Percentiles rank a stretch among this genome's conserved stretches.
phyloP scores from a whole-genome alignment of 164 flowering plant species.

The Nelumbo lutea region DNA sequence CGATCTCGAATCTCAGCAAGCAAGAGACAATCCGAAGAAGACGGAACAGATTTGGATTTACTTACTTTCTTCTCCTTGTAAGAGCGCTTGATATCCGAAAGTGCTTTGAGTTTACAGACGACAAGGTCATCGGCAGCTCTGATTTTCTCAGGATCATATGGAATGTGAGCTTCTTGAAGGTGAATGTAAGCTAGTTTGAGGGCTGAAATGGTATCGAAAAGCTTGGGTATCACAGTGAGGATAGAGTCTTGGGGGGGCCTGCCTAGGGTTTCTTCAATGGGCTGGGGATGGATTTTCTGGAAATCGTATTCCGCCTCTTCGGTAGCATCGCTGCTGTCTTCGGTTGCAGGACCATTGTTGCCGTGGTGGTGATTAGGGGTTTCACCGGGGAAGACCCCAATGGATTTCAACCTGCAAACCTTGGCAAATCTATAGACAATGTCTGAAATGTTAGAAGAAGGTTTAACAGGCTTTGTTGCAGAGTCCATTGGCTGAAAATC shows the following conservation, averaged over 20 bases:
- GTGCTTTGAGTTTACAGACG: conserved; percentile 28
- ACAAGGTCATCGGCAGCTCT: conserved; percentile 39
- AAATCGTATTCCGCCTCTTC: conserved; percentile 23
- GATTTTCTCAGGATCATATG: conserved; percentile 40
- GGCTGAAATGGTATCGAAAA: conserved; percentile 40
- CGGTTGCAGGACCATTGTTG: conserved; percentile 1
- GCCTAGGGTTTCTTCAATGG: conserved; percentile 10
- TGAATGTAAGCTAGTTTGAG: conserved; percentile 47
- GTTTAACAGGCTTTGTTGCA: conserved; percentile 26
- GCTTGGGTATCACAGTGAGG: conserved; percentile 20
- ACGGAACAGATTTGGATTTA: conserved; percentile 12
- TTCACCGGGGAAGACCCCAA: conserved; percentile 45
- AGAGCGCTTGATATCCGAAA: conserved; percentile 35
- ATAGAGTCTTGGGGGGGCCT: conserved; percentile 10
- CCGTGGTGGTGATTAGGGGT: conserved; percentile 13
- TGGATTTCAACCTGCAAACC: conserved; percentile 48
- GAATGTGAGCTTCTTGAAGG: conserved; percentile 59
- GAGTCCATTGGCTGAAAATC: conserved; percentile 23
- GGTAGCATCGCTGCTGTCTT: conserved; percentile 24
- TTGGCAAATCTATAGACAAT: conserved; percentile 41
- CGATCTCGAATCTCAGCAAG: conserved; percentile 25
- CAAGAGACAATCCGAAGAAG: conserved; percentile 13
- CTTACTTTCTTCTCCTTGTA: conserved; percentile 29
- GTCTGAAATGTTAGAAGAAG: conserved; percentile 46
- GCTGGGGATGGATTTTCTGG: conserved; percentile 37